Evolutionary conservation across 2,329 filamentous ascomycete genomes (phyloP).

Genomic region (Truncatella angustata): DNA sequence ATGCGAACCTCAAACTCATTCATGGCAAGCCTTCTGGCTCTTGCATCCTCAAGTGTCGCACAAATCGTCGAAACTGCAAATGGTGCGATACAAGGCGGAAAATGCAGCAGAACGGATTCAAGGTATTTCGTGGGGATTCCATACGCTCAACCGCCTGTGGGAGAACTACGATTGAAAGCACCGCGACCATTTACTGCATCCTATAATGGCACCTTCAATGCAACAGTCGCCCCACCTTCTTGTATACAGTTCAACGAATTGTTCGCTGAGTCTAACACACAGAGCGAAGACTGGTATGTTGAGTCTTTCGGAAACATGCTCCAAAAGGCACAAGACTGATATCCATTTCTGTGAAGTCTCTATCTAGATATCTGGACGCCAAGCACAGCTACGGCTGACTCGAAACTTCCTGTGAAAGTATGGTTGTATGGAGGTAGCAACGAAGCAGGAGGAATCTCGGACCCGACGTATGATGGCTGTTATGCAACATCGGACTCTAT

Average conservation of each 20-base stretch:
- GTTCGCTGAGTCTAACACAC: constrained; percentile 13
- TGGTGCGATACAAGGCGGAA: constrained; percentile 15
- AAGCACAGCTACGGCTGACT: constrained; percentile 13
- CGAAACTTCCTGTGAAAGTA: constrained; percentile 23
- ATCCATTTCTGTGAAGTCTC: constrained; percentile 12
- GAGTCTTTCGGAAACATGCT: background rate
- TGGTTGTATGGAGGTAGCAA: constrained; percentile 25
- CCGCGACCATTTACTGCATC: constrained; percentile 13
- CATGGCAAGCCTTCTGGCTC: background rate
- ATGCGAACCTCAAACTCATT: background rate
- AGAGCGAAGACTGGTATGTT: constrained; percentile 19
- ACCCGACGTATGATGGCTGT: constrained; percentile 23
- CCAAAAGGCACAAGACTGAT: background rate
- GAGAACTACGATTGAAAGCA: constrained; percentile 17
- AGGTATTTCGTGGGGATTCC: constrained; percentile 20
- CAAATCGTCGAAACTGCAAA: constrained; percentile 11
- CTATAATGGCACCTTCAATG: constrained; percentile 13
- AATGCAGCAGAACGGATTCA: constrained; percentile 14
- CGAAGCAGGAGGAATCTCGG: constrained; percentile 19
- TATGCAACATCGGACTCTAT: constrained; percentile 21
- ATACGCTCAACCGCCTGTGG: constrained; percentile 19
- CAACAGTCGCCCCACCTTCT: constrained; percentile 12
- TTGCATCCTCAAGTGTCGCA: background rate
- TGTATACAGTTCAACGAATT: constrained; percentile 17
- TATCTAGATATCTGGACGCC: constrained; percentile 19